Conservation (phyloP, 768 basidiomycete genomes). For the Phanerochaete carnosa region DNA sequence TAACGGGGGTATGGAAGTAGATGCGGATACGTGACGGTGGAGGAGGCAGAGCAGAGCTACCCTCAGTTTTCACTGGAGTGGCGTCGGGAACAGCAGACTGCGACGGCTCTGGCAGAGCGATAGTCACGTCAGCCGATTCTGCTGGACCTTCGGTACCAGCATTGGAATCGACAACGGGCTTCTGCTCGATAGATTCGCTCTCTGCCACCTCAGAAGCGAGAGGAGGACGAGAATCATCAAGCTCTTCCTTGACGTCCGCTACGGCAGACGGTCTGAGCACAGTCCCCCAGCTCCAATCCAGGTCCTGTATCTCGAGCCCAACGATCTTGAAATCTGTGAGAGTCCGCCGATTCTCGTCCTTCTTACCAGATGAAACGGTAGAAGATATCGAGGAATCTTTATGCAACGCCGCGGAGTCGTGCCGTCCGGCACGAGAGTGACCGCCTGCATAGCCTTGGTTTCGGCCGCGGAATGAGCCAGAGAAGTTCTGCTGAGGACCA, state of each 20-base stretch:
- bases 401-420: constrained; percentile 34
- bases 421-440: constrained; percentile 35
- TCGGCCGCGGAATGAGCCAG: constrained; percentile 49
- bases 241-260: constrained; percentile 6
- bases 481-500: constrained; percentile 26
- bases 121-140: constrained; percentile 7
- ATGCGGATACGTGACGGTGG: constrained; percentile 83
- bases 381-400: constrained; percentile 39
- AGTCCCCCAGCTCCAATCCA: constrained; percentile 86
- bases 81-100: constrained; percentile 5
- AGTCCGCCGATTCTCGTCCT: constrained; percentile 85
- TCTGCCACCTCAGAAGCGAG: constrained; percentile 21
- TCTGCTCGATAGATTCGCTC: constrained; percentile 16
- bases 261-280: constrained; percentile 31
- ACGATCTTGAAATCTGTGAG: constrained; percentile 98
- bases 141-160: constrained; percentile 13
- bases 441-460: constrained; percentile 48
- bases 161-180: constrained; percentile 14
- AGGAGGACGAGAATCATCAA: neutral
- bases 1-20: constrained; percentile 88
- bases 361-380: constrained; percentile 53
- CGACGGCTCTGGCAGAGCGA: constrained; percentile 8
- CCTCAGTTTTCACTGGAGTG: constrained; percentile 21
- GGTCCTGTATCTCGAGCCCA: constrained; percentile 78
- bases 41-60: constrained; percentile 27